Evolutionary conservation across 1,284 basidiomycete genomes (phyloP).

Genomic region (Malassezia globosa): DNA sequence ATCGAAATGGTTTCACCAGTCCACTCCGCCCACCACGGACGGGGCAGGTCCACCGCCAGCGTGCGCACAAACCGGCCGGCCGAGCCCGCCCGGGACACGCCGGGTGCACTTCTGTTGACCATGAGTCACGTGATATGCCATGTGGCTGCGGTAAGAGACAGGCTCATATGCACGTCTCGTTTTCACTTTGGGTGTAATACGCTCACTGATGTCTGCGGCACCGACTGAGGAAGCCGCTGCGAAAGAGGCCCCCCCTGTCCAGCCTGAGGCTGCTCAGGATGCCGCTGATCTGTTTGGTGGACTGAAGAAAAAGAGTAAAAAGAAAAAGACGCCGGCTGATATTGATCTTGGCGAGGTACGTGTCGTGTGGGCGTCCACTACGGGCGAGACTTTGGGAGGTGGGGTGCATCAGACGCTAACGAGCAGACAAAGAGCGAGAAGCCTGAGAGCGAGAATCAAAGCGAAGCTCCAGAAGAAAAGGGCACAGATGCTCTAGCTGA

Average conservation of each 20-base stretch:
- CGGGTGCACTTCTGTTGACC: slow-evolving; percentile 8
- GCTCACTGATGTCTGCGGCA: slow-evolving; percentile 13
- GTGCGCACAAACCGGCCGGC: slow-evolving; percentile 8
- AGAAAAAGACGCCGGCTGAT: slow-evolving; percentile 76
- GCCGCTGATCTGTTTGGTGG: slow-evolving; percentile 73
- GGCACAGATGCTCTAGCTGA: slow-evolving; percentile 19
- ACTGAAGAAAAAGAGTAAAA: slow-evolving; percentile 75
- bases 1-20: background rate
- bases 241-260: slow-evolving; percentile 9
- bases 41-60: slow-evolving; percentile 5
- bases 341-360: slow-evolving; percentile 54
- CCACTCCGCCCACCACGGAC: background rate
- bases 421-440: slow-evolving; percentile 1
- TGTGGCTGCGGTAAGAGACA: slow-evolving; percentile 28
- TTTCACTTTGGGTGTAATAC: slow-evolving; percentile 3
- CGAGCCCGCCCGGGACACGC: slow-evolving; percentile 15
- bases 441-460: slow-evolving; percentile 16
- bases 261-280: slow-evolving; percentile 51
- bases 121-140: slow-evolving; percentile 4
- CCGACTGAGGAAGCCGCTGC: slow-evolving; percentile 14
- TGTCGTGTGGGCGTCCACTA: background rate
- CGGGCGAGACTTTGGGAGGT: no score
- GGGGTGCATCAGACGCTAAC: no score
- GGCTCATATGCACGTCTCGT: background rate
- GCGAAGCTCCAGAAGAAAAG: slow-evolving; percentile 18